Evolutionary conservation across 306 rosid species (phyloP).

Genomic region (Medicago truncatula): MtrunA17r5.0-ANR NC_053042.1:35309001-35309500

Average conservation of each 20-base stretch:
- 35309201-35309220: conserved; percentile 43
- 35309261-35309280: conserved; percentile 74
- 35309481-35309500: conserved; percentile 34
- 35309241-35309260: conserved; percentile 81
- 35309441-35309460: conserved; percentile 41
- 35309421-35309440: conserved; percentile 34
- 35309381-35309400: conserved; percentile 32
- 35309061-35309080: conserved; percentile 5
- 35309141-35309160: conserved; percentile 79
- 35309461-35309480: conserved; percentile 17
- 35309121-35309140: conserved; percentile 72
- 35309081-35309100: conserved; percentile 32
- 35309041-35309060: background rate
- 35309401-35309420: conserved; percentile 39
- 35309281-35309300: conserved; percentile 48
- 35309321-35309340: conserved; percentile 24
- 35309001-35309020: background rate
- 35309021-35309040: conserved; percentile 13
- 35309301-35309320: conserved; percentile 51
- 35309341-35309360: conserved; percentile 33
- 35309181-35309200: conserved; percentile 47
- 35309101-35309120: conserved; percentile 52
- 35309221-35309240: conserved; percentile 50
- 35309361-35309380: conserved; percentile 16
- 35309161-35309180: conserved; percentile 54